Conservation (phyloP, 73 alveolate species). For the Durusdinium trenchii region DNA sequence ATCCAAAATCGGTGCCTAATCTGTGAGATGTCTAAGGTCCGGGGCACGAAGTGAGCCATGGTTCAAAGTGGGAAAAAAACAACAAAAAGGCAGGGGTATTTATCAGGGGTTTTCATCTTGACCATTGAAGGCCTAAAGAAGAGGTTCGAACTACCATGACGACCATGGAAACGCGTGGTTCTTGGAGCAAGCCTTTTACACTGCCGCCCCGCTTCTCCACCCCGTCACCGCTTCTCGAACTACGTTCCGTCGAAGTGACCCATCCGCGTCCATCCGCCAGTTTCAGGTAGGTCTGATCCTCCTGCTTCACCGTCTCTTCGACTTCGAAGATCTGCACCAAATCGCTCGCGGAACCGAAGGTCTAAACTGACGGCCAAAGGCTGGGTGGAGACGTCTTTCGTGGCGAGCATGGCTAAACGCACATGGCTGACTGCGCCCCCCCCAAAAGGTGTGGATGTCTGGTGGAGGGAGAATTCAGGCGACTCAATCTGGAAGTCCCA, state of each 20-base stretch:
- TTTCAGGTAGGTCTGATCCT: constrained; percentile 32
- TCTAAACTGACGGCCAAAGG: not conserved
- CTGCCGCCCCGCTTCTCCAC: not conserved
- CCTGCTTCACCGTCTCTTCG: not conserved
- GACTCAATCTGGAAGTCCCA: too few species aligned
- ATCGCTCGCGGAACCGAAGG: not conserved
- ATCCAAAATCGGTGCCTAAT: too few species aligned
- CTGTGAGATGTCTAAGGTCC: too few species aligned
- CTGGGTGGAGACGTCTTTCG: not conserved
- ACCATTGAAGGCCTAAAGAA: too few species aligned
- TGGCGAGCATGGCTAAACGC: not conserved
- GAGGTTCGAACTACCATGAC: too few species aligned
- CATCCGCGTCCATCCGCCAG: constrained; percentile 66
- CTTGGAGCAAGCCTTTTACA: not conserved
- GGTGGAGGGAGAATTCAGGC: not conserved
- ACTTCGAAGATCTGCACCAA: not conserved
- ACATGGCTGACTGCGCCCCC: not conserved
- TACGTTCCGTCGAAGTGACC: not conserved
- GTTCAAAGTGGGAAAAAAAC: too few species aligned
- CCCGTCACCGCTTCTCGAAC: not conserved
- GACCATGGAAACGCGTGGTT: too few species aligned
- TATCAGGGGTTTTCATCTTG: too few species aligned
- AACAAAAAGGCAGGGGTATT: too few species aligned
- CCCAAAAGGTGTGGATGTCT: not conserved
- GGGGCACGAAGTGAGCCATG: too few species aligned